Evolutionary conservation across 2,329 filamentous ascomycete genomes (phyloP), one percentile per base, ranked within the genome.

Genomic region (Fusarium musae): DNA sequence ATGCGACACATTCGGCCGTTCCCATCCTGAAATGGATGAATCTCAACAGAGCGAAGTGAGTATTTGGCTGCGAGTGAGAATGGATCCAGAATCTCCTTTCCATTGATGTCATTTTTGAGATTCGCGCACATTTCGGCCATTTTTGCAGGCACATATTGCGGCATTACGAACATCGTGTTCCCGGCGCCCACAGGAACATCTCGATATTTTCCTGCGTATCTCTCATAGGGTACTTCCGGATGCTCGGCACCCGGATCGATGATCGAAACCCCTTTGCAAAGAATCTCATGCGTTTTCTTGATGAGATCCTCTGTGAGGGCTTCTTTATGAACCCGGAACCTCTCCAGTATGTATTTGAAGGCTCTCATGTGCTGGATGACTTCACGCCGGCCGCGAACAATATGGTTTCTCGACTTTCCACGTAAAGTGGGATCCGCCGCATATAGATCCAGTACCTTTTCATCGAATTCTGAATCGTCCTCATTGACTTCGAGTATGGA

Each of bases 11-110:
- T 77, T 4, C 82, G 67, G 0, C 82, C 82, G 34, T 85, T 85
- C 0, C 82, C 82, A 32, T 84, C 82, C 16, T 77, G 75, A 30
- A 85, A 85, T 0, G 81, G 83, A 15, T 85, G 82, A 4, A 84
- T 84, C 11, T 77, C 75, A 16, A 84, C 78, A 36, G 84, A 81
- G 6, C 71, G 52, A 5, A 78, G 59, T 0, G 77, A 77, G 21
- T 79, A 78, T 19, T 81, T 80, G 0, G 79, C 47, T 0, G 78
- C 79, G 2, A 81, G 42, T 0, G 78, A 80, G 37, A 82, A 78
- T 0, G 79, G 78, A n/a, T 82, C 79, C 1, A 81, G 8, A 10
- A 40, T 7, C 11, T 70, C 59, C 2, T 63, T 76, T 0, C 23
- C 9, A 1, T 30, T 15, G 0, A 79, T 56, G 0, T 81, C 77